Base-by-base conservation (phyloP, 176 grass and related monocot genomes). In the Lolium rigidum region DNA sequence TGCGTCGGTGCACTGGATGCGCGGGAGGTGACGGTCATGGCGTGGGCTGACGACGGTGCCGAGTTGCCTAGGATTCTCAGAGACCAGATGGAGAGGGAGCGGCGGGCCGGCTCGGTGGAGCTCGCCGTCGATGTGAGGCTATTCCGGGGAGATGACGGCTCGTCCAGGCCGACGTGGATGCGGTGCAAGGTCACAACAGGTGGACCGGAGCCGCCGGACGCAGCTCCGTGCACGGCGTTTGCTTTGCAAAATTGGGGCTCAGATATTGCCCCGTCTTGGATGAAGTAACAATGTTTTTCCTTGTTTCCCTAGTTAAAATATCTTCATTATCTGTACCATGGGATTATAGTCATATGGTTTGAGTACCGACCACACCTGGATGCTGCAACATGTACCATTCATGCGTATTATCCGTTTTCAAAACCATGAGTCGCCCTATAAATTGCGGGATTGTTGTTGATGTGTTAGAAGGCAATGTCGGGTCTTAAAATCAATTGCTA, bases 31-130 rank as follows among this genome's bases (percentile, higher is more conserved):
- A 78, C 55, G 1, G 55, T 87, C 58, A 78, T 82, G 78, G 85
- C 85, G 0, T 87, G 85, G 85, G 78, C 70, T n/a, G 85, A 82
- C 13, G 85, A 74, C 22, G 46, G 78, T 9, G n/a, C 66, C 58
- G 15, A 60, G 46, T 2, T 87, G 70, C 85, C 85, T 0, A 9
- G 5, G 9, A 1, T 10, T n/a, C 0, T 87, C 41, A 59, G 31
- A 4, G 78, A 86, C 10, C 47, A 46, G 46, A 55, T 87, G 78
- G 71, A 6, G 13, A 3, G 2, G 71, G 71, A 74, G 71, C 46
- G 50, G 76, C 64, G 64, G 3, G 22, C 69, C 2, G 84, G 63
- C 11, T 66, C 76, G 21, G 4, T 56, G 64, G 37, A 70, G 75
- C 74, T 79, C 4, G 76, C 43, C 3, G 76, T 79, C 10, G 76